Percentiles rank a stretch among this genome's conserved stretches.
Conservation (phyloP, 108 stramenopile genomes). For the Cyclotella baltica region DNA sequence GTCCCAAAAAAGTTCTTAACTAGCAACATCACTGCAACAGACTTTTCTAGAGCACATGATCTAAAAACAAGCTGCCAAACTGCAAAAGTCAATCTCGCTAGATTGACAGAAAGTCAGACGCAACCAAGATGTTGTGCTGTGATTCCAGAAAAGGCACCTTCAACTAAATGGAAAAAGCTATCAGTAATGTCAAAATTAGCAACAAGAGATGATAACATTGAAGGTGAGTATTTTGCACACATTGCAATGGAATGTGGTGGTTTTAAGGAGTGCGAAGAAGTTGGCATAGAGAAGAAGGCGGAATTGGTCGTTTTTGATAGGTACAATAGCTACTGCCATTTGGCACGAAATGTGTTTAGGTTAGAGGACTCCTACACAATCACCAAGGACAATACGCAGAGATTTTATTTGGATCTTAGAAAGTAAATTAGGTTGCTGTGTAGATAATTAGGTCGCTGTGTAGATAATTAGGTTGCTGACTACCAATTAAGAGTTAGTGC, state of each 20-base stretch:
- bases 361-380: constrained; percentile 31
- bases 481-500: no score
- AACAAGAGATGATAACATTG: constrained; percentile 14
- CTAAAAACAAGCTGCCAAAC: constrained; percentile 21
- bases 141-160: background rate
- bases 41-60: constrained; percentile 46
- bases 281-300: constrained; percentile 26
- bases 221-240: constrained; percentile 52
- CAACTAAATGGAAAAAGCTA: constrained; percentile 30
- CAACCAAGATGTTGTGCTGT: constrained; percentile 47
- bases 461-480: background rate
- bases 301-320: constrained; percentile 48
- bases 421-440: background rate
- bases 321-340: constrained; percentile 33
- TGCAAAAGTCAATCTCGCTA: constrained; percentile 20
- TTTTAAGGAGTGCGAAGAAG: constrained; percentile 39
- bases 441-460: background rate
- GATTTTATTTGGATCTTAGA: constrained; percentile 46
- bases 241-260: constrained; percentile 36
- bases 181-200: constrained; percentile 6
- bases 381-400: constrained; percentile 43
- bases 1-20: constrained; percentile 22
- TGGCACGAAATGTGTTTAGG: constrained; percentile 40
- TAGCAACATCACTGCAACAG: constrained; percentile 19
- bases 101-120: constrained; percentile 25